A percentile compares a stretch with the other conserved stretches of the same genome.
These are phyloP conservation scores for Mesostigma viride DNA, from an alignment of 139 green algal genomes.

Conservation along the genomic window DNA sequence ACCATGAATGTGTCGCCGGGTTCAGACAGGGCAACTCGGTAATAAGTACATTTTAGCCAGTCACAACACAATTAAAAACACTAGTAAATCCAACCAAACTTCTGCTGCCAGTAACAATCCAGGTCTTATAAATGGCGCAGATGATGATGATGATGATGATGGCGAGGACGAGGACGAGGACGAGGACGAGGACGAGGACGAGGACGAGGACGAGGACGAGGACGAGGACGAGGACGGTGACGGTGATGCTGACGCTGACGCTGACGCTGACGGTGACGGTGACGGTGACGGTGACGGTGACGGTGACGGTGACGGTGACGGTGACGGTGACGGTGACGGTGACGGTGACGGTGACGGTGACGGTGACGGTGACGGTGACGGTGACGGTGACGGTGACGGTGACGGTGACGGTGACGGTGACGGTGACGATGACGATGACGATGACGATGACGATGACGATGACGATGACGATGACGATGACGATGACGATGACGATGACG, in stretches of 20 bases:
- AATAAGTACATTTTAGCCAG: no score
- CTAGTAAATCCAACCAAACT: no score
- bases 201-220: background rate
- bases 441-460: no score
- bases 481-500: no score
- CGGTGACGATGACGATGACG: background rate
- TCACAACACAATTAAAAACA: no score
- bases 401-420: background rate
- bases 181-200: background rate
- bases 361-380: background rate
- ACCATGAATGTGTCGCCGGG: no score
- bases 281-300: background rate
- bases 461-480: no score
- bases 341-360: conserved; percentile 9
- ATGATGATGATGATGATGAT: background rate
- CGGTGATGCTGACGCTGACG: background rate
- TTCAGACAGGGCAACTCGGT: no score
- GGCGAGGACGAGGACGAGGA: no score
- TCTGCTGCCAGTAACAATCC: background rate
- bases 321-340: background rate
- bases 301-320: background rate
- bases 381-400: conserved; percentile 13
- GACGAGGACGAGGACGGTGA: background rate
- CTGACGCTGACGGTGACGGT: background rate
- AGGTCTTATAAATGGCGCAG: background rate